These are phyloP conservation scores for Cryphonectria nitschkei DNA, from an alignment of 2,329 filamentous ascomycete genomes.

Conservation along the genomic window DNA sequence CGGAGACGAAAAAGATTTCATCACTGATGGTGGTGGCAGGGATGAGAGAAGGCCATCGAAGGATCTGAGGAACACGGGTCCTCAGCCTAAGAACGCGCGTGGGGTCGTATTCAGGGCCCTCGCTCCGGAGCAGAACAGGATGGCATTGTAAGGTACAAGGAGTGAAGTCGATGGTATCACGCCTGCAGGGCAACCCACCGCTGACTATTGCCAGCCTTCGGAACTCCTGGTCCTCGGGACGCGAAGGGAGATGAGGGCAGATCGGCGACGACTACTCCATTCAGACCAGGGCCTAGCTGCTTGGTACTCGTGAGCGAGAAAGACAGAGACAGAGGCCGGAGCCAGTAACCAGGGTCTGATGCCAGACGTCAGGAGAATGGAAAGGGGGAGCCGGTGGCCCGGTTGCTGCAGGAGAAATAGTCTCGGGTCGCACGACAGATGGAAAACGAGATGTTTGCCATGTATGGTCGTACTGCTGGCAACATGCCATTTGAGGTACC, in stretches of 20 bases:
- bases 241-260: background rate
- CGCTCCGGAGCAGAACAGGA: slow-evolving; percentile 1
- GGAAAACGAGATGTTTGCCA: slow-evolving; percentile 8
- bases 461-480: slow-evolving; percentile 15
- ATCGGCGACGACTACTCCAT: slow-evolving; percentile 13
- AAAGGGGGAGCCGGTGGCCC: slow-evolving; percentile 18
- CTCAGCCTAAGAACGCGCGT: background rate
- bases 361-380: slow-evolving; percentile 5
- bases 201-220: background rate
- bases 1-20: background rate
- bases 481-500: slow-evolving; percentile 17
- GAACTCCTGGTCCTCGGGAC: background rate
- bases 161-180: background rate
- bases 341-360: slow-evolving; percentile 7
- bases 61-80: slow-evolving; percentile 15
- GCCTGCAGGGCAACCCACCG: background rate
- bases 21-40: slow-evolving; percentile 19
- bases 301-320: background rate
- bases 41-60: slow-evolving; percentile 25
- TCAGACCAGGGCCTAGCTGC: background rate
- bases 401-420: slow-evolving; percentile 22
- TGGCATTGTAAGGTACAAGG: background rate
- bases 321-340: background rate
- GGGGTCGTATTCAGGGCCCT: background rate
- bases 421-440: slow-evolving; percentile 17